Evolutionary conservation across 163 green algal species (phyloP), one percentile per base, ranked within the genome.

Genomic region (Trebouxia gelatinosa): DNA sequence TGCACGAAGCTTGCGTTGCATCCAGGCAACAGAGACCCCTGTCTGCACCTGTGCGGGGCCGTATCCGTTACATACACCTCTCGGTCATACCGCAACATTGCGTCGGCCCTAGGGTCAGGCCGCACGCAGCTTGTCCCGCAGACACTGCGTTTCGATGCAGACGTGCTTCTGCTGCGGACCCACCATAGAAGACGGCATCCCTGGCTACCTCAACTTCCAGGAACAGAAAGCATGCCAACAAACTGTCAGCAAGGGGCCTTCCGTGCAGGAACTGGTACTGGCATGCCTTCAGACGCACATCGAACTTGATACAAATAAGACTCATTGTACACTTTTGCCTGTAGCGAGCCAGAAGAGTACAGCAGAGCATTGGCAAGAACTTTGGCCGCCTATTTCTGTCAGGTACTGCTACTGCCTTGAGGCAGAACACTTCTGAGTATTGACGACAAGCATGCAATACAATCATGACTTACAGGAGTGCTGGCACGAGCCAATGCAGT

Each of bases 401-500:
- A 76, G 68, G 68, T 58, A 40, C 43, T 40, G 32, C 3, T 32
- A 6, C 26, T 67, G 58, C 9, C 43, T 13, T 54, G 11, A 23
- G 43, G 11, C 13, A 54, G 43, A 23, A 13, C 9, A 54, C 43
- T 13, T 23, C 43, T 23, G 43, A 54, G n/a, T 13, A 54, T 23
- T 54, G 43, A 9, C 9, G 43, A 54, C 9, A 54, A 67, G 58
- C 58, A 38, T 67, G 21, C 11, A 67, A 67, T 17, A 13, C n/a
- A 32, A 9, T 34, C 26, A 32, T 21, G n/a, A 35, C 26, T 32
- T 58, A 43, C 81, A 93, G 89, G 89, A 40, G 83, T 94, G 17
- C 89, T 94, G 83, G 87, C 87, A 13, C 68, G 86, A 9, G 87
- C 89, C 5, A 86, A 92, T 72, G 87, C 83, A 7, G 76, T 85